These are phyloP conservation scores for Xerocomus potaroensis DNA, from an alignment of 768 basidiomycete species.

Conservation along the genomic window DNA sequence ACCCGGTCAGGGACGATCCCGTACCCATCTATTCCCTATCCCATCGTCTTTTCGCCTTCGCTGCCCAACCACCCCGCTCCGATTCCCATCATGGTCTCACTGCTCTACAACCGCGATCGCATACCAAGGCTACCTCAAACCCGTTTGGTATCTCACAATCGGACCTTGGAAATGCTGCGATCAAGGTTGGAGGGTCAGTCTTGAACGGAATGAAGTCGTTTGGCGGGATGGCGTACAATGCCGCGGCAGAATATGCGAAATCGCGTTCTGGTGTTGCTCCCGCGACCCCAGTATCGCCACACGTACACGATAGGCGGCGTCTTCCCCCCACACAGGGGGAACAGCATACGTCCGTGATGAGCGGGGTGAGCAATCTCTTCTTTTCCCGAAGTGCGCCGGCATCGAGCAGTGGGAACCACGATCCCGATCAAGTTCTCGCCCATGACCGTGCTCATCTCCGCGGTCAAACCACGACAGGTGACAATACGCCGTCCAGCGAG, in stretches of 20 bases:
- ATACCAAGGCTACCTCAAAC: conserved; percentile 22
- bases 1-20: conserved; percentile 21
- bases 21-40: conserved; percentile 60
- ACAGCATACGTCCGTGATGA: conserved; percentile 21
- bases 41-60: conserved; percentile 59
- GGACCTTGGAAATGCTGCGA: conserved; percentile 50
- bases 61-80: conserved; percentile 33
- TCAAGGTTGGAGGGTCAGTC: conserved; percentile 57
- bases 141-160: conserved; percentile 39
- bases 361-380: conserved; percentile 36
- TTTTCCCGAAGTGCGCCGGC: conserved; percentile 65
- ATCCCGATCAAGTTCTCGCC: conserved; percentile 6
- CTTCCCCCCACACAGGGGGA: conserved; percentile 21
- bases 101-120: conserved; percentile 19
- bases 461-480: conserved; percentile 9
- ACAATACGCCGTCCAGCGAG: conserved; percentile 11
- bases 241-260: conserved; percentile 40
- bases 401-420: conserved; percentile 21
- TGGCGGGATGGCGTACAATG: conserved; percentile 56
- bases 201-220: conserved; percentile 61
- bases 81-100: conserved; percentile 18
- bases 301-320: conserved; percentile 7
- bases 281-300: conserved; percentile 8
- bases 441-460: conserved; percentile 11
- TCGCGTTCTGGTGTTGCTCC: conserved; percentile 20